Base-by-base conservation (phyloP, 768 basidiomycete species). In the button mushroom (Agaricus bisporus) region DNA sequence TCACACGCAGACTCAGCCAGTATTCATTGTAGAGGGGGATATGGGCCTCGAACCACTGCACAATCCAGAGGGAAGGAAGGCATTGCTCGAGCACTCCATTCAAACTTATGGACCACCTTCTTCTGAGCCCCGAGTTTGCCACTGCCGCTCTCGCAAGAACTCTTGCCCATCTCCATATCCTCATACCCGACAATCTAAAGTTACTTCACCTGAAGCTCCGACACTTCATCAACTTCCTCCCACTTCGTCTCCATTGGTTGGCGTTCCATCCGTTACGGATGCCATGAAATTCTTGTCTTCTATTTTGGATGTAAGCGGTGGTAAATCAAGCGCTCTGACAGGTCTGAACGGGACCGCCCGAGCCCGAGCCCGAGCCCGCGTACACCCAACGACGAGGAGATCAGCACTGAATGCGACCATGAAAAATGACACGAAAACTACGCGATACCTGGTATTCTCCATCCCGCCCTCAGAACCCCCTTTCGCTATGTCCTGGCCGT, bases 111-210 rank as follows among this genome's bases (percentile, higher is more conserved):
- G 82, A 0, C 85, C 86, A 5, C 78, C 91, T n/a, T 82, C 88
- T 0, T 82, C 81, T 0, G 86, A 89, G 47, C 74, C 88, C 17
- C 79, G 82, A 5, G 75, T 77, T 20, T 81, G 74, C 48, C 82
- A 85, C 15, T 64, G 76, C 42, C 78, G 86, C 35, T 86, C 85
- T 1, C 77, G 87, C 12, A 88, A 83, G 0, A 75, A 79, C 26
- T 90, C 88, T 25, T 75, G 89, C 15, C 73, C 86, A 0, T 86
- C 86, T 4, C 89, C 88, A 0, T 91, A 91, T 56, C 86, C 88
- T 35, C 67, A 74, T 48, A 60, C 71, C 14, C 75, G 83, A 12
- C 61, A 71, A 10, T 65, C 70, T 37, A 82, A 76, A 0, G 72
- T 75, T 1, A 61, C 73, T 14, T 77, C 82, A 0, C 67, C 75